Evolutionary conservation across 768 basidiomycete genomes (phyloP).

Genomic region (Candolleomyces eurysporus): DNA sequence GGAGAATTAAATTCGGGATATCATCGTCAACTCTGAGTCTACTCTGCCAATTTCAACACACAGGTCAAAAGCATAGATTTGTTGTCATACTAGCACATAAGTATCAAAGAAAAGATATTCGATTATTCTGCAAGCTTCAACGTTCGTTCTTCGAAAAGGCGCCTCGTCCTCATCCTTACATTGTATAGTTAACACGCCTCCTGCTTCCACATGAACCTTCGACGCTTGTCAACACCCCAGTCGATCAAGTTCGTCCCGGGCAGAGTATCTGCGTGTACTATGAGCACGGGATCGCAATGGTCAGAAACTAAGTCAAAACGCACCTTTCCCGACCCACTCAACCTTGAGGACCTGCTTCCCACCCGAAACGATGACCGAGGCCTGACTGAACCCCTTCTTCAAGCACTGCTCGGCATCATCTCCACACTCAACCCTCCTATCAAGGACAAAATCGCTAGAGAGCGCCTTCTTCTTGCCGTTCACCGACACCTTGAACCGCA

Average conservation of each 20-base stretch:
- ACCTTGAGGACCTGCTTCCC: slow-evolving; percentile 6
- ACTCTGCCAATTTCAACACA: too few species aligned
- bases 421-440: slow-evolving; percentile 4
- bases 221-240: slow-evolving; percentile 4
- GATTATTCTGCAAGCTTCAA: too few species aligned
- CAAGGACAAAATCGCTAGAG: slow-evolving; percentile 7
- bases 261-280: neutral
- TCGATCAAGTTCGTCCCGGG: slow-evolving; percentile 7
- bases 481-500: slow-evolving; percentile 9
- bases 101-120: too few species aligned
- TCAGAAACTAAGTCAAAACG: neutral
- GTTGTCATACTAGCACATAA: too few species aligned
- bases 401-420: slow-evolving; percentile 3
- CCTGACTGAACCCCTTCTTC: slow-evolving; percentile 3
- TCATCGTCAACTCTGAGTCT: too few species aligned
- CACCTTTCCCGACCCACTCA: slow-evolving; percentile 9
- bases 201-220: slow-evolving; percentile 11
- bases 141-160: too few species aligned
- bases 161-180: too few species aligned
- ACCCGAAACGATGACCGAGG: neutral
- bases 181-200: neutral
- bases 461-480: slow-evolving; percentile 6
- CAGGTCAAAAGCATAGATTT: too few species aligned
- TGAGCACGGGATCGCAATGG: neutral
- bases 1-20: too few species aligned